These are phyloP conservation scores for Candida suzukii DNA, from an alignment of 805 yeast genomes.

Conservation along the genomic window DNA sequence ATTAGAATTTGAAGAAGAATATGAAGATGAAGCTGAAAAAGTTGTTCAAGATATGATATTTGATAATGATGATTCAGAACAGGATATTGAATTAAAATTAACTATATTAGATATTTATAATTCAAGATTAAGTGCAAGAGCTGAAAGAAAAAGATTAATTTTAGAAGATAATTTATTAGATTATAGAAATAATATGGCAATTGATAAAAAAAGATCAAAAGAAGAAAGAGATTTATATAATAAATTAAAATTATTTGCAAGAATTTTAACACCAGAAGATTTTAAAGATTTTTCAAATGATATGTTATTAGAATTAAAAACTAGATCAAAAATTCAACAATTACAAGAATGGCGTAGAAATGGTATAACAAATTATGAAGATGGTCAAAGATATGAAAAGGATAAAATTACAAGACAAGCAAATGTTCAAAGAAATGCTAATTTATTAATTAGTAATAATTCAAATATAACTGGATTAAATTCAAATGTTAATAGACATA, in stretches of 20 bases:
- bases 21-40: constrained; percentile 93
- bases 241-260: constrained; percentile 71
- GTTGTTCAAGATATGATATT: constrained; percentile 93
- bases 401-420: constrained; percentile 60
- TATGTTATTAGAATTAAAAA: constrained; percentile 67
- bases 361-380: constrained; percentile 80
- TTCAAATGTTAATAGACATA: constrained; percentile 7
- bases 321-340: constrained; percentile 77
- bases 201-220: constrained; percentile 79
- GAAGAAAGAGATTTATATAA: constrained; percentile 83
- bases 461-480: background rate
- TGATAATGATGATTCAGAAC: constrained; percentile 85
- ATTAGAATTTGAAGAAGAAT: constrained; percentile 92
- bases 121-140: constrained; percentile 81
- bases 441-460: background rate
- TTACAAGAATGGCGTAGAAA: constrained; percentile 89
- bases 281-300: constrained; percentile 70
- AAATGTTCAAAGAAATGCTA: background rate
- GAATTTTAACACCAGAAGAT: constrained; percentile 75
- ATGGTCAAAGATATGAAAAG: constrained; percentile 79
- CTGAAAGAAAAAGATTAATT: constrained; percentile 83
- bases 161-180: constrained; percentile 75
- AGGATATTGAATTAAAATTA: constrained; percentile 85
- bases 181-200: constrained; percentile 71
- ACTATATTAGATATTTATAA: constrained; percentile 85